phyloP scores from a whole-genome alignment of 208 protist species.

The Leishmania lainsoni region DNA sequence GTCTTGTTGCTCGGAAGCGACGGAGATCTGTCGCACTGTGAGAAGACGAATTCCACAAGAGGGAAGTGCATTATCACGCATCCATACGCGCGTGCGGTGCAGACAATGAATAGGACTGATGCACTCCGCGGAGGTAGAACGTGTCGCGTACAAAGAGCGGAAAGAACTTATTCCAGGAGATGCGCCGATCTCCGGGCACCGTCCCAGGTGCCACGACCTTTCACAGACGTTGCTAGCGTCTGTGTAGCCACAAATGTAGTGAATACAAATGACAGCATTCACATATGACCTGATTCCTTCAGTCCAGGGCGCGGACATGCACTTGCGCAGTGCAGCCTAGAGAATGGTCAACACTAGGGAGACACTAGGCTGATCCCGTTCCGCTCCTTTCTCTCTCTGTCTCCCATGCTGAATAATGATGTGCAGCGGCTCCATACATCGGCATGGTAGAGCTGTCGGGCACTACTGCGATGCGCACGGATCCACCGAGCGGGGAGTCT shows the following conservation, averaged over 20 bases:
- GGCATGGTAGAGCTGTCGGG: conserved; percentile 46
- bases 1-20: neutral
- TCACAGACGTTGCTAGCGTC: conserved; percentile 22
- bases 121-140: neutral
- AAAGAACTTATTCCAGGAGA: conserved; percentile 17
- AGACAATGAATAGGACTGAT: neutral
- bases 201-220: conserved; percentile 26
- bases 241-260: conserved; percentile 41
- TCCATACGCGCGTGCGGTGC: neutral
- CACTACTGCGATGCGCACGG: conserved; percentile 28
- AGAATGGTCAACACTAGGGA: neutral
- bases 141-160: neutral
- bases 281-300: conserved; percentile 23
- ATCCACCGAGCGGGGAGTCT: conserved; percentile 38
- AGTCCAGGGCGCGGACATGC: conserved; percentile 42
- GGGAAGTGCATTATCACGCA: neutral
- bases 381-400: neutral
- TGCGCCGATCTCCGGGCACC: conserved; percentile 1
- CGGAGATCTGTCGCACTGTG: neutral
- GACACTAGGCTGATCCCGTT: conserved; percentile 31
- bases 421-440: conserved; percentile 41
- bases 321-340: conserved; percentile 31
- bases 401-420: conserved; percentile 35
- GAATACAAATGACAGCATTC: conserved; percentile 39
- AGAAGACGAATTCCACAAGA: neutral